Evolutionary conservation across 2,329 filamentous ascomycete genomes (phyloP), one percentile per base, ranked within the genome.

Genomic region (Epichloe festucae): DNA sequence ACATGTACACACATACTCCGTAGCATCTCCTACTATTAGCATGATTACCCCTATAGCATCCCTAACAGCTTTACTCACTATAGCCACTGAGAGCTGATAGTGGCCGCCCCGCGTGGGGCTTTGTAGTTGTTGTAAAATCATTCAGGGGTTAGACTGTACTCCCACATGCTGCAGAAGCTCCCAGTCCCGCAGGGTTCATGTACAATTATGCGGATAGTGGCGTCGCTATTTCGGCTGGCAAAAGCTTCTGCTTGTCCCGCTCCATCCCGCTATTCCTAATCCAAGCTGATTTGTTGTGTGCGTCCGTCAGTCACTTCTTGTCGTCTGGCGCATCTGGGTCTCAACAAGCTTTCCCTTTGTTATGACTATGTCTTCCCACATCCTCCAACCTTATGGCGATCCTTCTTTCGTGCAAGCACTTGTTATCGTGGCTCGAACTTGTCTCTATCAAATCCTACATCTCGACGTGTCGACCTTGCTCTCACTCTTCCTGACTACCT

Each of bases 141-240:
- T 27, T 27, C 23, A 27, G 23, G 23, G 23, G 23, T 27, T 8
- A 6, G 23, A 23, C 23, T 23, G 23, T 23, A 3, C 23, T 27
- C 23, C 23, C 23, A 27, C 23, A 27, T 27, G 27, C 27, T 31
- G 27, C 27, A 31, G 27, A 31, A 31, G 27, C 27, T 31, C 8
- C 27, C 27, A 31, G 27, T 31, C 27, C 8, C 27, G 27, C 27
- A 31, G 27, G 27, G 27, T 1, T 27, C 4, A 5, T 23, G 23
- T 27, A 27, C 5, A 5, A 5, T 3, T 8, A 27, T 31, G 46
- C 40, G 46, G 36, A 21, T 27, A 27, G n/a, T 34, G 38, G 47
- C 45, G 10, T 31, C 21, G 49, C 49, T 21, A 51, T 51, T 51
- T 51, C 49, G 42, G 49, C 35, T 46, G 42, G 14, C 48, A 50